Evolutionary conservation across 2,329 filamentous ascomycete genomes (phyloP).

Genomic region (Aspergillus texensis): DNA sequence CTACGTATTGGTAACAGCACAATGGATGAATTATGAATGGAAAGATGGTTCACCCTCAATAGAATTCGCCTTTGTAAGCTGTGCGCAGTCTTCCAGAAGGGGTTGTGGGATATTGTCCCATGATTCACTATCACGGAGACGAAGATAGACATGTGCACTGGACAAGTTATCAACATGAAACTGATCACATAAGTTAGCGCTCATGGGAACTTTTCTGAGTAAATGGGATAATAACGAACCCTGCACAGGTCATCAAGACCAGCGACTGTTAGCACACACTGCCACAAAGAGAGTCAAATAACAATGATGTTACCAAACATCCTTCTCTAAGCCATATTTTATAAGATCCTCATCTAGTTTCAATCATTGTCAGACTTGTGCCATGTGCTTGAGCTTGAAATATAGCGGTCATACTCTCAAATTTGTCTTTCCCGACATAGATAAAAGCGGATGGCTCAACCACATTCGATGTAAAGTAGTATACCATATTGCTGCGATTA

Average conservation of each 20-base stretch:
- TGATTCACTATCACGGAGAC: slow-evolving; percentile 72
- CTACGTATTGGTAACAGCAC: not conserved
- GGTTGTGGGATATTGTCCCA: slow-evolving; percentile 81
- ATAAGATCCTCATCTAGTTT: slow-evolving; percentile 89
- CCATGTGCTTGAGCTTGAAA: slow-evolving; percentile 6
- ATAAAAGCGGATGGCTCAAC: slow-evolving; percentile 82
- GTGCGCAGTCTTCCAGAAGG: slow-evolving; percentile 85
- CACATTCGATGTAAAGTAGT: slow-evolving; percentile 87
- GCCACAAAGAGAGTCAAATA: slow-evolving; percentile 1
- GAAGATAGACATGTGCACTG: slow-evolving; percentile 93
- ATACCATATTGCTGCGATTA: slow-evolving; percentile 66
- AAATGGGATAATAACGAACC: slow-evolving; percentile 29
- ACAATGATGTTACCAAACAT: slow-evolving; percentile 72
- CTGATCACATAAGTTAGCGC: slow-evolving; percentile 46
- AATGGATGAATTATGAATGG: not conserved
- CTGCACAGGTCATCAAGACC: slow-evolving; percentile 20
- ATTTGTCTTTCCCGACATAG: slow-evolving; percentile 98
- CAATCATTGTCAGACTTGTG: slow-evolving; percentile 17
- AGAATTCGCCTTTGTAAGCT: slow-evolving; percentile 97
- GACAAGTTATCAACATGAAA: slow-evolving; percentile 98
- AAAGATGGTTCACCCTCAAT: slow-evolving; percentile 71
- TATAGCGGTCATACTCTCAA: slow-evolving; percentile 73
- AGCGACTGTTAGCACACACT: slow-evolving; percentile 3
- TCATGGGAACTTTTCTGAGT: not conserved
- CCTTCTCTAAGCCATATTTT: slow-evolving; percentile 89